Conservation (phyloP, 148 eudicot genomes). For the Vaccinium vitisidaea region DNA sequence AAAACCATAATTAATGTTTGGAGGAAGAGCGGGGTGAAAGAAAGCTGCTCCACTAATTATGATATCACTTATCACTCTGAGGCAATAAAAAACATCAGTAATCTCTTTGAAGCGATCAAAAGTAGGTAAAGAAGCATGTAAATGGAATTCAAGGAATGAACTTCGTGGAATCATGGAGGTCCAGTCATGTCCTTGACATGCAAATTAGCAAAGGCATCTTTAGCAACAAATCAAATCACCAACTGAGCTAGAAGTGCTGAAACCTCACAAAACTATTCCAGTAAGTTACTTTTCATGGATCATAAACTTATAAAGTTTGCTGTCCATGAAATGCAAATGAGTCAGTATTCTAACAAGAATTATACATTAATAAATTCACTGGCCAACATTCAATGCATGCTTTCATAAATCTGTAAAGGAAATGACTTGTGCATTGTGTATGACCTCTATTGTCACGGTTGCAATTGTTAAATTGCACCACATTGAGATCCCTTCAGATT, state of each 20-base stretch:
- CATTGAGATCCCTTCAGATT: neutral
- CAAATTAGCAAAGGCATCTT: neutral
- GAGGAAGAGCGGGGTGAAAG: neutral
- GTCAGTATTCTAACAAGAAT: neutral
- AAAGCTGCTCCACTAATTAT: neutral
- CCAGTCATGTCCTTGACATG: neutral
- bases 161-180: neutral
- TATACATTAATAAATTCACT: neutral
- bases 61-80: neutral
- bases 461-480: neutral
- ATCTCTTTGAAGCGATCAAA: constrained; percentile 1
- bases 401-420: neutral
- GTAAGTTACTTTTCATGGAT: constrained; percentile 2
- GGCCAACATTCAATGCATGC: neutral
- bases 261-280: neutral
- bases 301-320: neutral
- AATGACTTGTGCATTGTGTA: too few relatives aligned
- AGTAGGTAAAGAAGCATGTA: neutral
- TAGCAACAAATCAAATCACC: neutral
- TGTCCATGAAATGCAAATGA: neutral
- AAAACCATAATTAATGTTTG: constrained; percentile 11
- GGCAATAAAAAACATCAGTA: neutral
- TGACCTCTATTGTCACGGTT: neutral
- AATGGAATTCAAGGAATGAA: neutral
- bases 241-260: neutral